phyloP scores from a whole-genome alignment of 1,284 basidiomycete species.

The Irpex rosettiformis region DNA sequence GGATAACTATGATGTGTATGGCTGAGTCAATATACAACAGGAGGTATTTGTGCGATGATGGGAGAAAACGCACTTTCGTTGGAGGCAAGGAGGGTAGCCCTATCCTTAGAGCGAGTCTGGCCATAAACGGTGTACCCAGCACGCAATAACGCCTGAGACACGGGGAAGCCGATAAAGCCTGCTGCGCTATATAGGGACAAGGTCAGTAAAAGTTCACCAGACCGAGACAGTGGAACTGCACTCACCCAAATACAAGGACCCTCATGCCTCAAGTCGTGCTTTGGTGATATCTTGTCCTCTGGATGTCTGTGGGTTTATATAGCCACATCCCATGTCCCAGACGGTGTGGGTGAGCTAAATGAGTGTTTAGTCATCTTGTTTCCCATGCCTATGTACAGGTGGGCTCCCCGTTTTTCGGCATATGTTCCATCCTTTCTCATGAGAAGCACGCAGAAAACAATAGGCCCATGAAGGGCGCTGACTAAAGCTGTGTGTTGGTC shows the following conservation, averaged over 20 bases:
- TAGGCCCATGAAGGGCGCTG: too few relatives aligned
- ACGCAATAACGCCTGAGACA: constrained; percentile 45
- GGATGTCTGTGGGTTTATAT: too few relatives aligned
- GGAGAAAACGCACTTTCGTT: constrained; percentile 39
- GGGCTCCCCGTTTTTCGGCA: too few relatives aligned
- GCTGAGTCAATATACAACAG: not conserved
- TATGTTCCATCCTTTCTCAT: too few relatives aligned
- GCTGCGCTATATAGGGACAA: constrained; percentile 21
- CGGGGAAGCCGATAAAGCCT: constrained; percentile 48
- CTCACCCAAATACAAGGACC: constrained; percentile 27
- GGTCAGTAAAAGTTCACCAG: not conserved
- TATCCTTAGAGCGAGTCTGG: constrained; percentile 38
- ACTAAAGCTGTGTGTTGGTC: too few relatives aligned
- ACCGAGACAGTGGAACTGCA: not conserved
- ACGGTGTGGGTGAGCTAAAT: not conserved
- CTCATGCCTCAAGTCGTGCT: constrained; percentile 17
- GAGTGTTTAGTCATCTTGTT: not conserved
- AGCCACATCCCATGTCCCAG: too few relatives aligned
- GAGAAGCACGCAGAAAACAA: too few relatives aligned
- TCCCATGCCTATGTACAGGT: not conserved
- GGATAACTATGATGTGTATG: constrained; percentile 35
- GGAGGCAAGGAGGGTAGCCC: constrained; percentile 36
- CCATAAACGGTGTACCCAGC: constrained; percentile 53
- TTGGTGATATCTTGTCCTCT: too few relatives aligned
- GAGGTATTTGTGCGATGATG: not conserved